Percentiles rank a stretch among this genome's conserved stretches.
These are phyloP conservation scores for Acrodontium crateriforme DNA, from an alignment of 2,329 filamentous ascomycete species.

Conservation along the genomic window DNA sequence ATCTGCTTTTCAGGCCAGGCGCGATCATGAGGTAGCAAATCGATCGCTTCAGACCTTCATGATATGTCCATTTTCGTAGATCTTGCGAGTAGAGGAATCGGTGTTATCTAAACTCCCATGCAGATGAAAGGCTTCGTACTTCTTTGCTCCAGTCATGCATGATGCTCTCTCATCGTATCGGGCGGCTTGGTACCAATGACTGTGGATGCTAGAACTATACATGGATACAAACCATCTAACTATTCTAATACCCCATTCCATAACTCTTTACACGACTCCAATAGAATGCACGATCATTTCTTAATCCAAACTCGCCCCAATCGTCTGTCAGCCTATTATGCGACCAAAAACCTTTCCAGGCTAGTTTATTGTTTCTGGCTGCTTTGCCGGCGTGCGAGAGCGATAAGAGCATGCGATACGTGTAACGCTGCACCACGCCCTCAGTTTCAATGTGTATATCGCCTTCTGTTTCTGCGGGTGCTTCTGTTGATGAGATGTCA, in stretches of 20 bases:
- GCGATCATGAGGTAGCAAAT: no score
- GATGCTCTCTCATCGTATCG: no score
- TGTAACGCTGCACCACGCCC: slow-evolving; percentile 64
- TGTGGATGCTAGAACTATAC: no score
- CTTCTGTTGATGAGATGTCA: slow-evolving; percentile 10
- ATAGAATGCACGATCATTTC: slow-evolving; percentile 47
- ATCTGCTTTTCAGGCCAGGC: no score
- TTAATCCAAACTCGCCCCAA: slow-evolving; percentile 65
- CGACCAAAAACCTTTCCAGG: slow-evolving; percentile 83
- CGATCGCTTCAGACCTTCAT: no score
- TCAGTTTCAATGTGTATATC: slow-evolving; percentile 77
- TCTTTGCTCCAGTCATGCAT: no score
- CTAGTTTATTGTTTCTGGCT: slow-evolving; percentile 69
- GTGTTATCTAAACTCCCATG: no score
- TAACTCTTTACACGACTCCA: slow-evolving; percentile 49
- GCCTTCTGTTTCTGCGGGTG: slow-evolving; percentile 39
- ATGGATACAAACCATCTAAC: not conserved
- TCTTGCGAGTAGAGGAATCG: no score
- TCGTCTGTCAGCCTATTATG: slow-evolving; percentile 84
- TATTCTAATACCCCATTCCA: slow-evolving; percentile 8
- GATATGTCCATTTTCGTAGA: no score
- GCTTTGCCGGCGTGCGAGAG: slow-evolving; percentile 47
- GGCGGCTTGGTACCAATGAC: no score
- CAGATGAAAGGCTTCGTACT: no score
- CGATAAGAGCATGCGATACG: slow-evolving; percentile 67